Percentiles rank a stretch among this genome's conserved stretches.
These are phyloP conservation scores for Fragaria vesca DNA, from an alignment of 306 rosid genomes.

Conservation along the genomic window DNA sequence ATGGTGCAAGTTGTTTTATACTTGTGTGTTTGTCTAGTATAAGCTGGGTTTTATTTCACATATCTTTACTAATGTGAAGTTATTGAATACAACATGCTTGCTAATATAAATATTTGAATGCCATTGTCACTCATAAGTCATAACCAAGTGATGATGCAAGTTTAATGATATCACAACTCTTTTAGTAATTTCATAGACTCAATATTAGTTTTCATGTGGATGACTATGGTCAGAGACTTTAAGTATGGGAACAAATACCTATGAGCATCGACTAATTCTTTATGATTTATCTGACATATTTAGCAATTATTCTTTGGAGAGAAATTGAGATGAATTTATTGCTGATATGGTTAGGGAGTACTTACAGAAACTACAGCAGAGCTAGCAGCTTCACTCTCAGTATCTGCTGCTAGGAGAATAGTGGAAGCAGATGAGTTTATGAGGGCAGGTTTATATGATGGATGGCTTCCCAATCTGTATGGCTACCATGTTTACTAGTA, in stretches of 20 bases:
- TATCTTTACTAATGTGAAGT: not conserved
- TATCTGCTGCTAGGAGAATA: slow-evolving; percentile 94
- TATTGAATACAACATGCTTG: not conserved
- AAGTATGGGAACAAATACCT: not conserved
- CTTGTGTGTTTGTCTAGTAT: not conserved
- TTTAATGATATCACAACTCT: not conserved
- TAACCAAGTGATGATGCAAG: not conserved
- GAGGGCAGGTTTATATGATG: slow-evolving; percentile 96
- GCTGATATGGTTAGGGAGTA: slow-evolving; percentile 68
- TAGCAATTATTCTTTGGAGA: not conserved
- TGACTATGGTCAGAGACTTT: not conserved
- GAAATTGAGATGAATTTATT: slow-evolving; percentile 16
- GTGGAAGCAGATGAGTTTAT: slow-evolving; percentile 99
- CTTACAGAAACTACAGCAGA: slow-evolving; percentile 99
- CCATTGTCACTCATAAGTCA: not conserved
- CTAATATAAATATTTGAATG: not conserved
- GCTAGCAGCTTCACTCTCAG: slow-evolving; percentile 86
- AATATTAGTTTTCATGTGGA: not conserved
- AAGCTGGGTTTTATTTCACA: slow-evolving; percentile 4
- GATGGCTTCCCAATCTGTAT: slow-evolving; percentile 98
- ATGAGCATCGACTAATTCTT: not conserved
- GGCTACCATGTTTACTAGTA: slow-evolving; percentile 16
- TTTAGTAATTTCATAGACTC: not conserved
- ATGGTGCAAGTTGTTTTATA: not conserved
- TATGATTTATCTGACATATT: not conserved